Percentiles rank a stretch among this genome's conserved stretches.
Conservation (phyloP, 2,329 filamentous ascomycete species). For the Raffaelea ambrosiae region DNA sequence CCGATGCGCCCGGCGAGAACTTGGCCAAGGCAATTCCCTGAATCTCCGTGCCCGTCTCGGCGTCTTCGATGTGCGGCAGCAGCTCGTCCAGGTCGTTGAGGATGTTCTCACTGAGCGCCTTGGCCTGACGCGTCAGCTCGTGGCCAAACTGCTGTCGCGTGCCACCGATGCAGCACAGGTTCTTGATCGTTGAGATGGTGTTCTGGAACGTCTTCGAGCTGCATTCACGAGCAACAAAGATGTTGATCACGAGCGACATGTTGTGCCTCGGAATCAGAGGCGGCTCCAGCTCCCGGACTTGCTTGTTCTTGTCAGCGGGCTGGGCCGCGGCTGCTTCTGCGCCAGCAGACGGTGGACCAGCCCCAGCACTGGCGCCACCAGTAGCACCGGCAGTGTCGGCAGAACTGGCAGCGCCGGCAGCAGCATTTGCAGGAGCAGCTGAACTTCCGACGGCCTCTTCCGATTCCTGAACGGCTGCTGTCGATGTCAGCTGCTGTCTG, state of each 20-base stretch:
- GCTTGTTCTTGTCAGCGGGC: conserved; percentile 12
- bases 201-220: conserved; percentile 97
- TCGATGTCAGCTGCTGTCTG: no score
- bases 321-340: neutral
- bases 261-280: conserved; percentile 85
- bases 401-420: no score
- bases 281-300: conserved; percentile 54
- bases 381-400: neutral
- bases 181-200: conserved; percentile 97
- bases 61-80: conserved; percentile 76
- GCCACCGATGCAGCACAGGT: conserved; percentile 84
- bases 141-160: conserved; percentile 88
- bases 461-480: no score
- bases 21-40: conserved; percentile 90
- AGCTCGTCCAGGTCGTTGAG: conserved; percentile 77
- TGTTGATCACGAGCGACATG: conserved; percentile 88
- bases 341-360: neutral
- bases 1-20: conserved; percentile 91
- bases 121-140: conserved; percentile 82
- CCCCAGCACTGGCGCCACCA: conserved; percentile 12
- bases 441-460: no score
- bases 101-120: conserved; percentile 75
- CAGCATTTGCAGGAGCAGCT: no score
- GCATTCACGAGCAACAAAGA: conserved; percentile 91
- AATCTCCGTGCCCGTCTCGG: conserved; percentile 84